phyloP scores from a whole-genome alignment of 192 early-diverging fungal genomes.

The Coemansia sp. region DNA sequence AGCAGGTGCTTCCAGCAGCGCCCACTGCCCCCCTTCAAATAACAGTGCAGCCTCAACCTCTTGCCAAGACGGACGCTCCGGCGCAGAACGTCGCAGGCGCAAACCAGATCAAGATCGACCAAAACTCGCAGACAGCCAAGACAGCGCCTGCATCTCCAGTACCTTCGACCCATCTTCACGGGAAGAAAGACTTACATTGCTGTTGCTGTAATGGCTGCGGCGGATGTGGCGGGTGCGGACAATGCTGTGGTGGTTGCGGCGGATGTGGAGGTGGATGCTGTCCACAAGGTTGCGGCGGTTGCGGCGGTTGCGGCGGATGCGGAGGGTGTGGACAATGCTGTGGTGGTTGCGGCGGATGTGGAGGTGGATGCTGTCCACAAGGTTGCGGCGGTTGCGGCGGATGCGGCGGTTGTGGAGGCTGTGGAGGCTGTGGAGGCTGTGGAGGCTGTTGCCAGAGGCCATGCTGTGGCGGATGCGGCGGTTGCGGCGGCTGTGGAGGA shows the following conservation, averaged over 20 bases:
- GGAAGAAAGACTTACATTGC: slow-evolving; percentile 33
- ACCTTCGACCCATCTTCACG: background rate
- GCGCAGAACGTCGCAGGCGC: background rate
- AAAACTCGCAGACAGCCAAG: background rate
- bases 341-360: slow-evolving; percentile 20
- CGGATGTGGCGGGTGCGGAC: slow-evolving; percentile 21
- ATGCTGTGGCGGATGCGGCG: slow-evolving; percentile 21
- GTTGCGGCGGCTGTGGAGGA: slow-evolving; percentile 20
- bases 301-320: slow-evolving; percentile 23
- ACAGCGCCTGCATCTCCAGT: background rate
- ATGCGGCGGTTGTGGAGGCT: slow-evolving; percentile 19
- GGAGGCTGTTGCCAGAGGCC: slow-evolving; percentile 16
- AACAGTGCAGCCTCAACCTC: slow-evolving; percentile 2
- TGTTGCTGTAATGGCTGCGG: slow-evolving; percentile 27
- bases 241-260: too few species aligned
- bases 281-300: too few species aligned
- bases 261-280: too few species aligned
- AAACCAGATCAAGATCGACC: background rate
- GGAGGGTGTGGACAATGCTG: too few species aligned
- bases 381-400: slow-evolving; percentile 20
- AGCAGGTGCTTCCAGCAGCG: background rate
- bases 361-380: slow-evolving; percentile 7
- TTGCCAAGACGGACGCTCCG: background rate
- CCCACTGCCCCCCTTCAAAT: background rate
- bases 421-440: slow-evolving; percentile 22